A percentile compares a stretch with the other conserved stretches of the same genome.
Evolutionary conservation across 257 asterid genomes (phyloP).

Genomic region (Forsythia viridissima): DNA sequence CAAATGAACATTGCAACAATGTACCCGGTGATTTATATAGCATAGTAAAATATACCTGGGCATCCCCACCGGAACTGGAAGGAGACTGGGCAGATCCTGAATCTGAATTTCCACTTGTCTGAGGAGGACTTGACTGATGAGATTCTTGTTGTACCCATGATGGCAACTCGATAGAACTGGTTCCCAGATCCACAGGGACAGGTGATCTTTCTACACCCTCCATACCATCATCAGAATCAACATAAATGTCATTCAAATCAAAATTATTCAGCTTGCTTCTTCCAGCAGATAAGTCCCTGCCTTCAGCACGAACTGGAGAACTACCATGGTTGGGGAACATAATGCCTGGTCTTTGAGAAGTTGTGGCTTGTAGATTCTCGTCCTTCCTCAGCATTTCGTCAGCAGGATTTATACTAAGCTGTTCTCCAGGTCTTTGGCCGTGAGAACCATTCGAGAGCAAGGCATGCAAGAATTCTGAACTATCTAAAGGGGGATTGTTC

Average conservation of each 20-base stretch:
- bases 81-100: slow-evolving; percentile 84
- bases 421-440: slow-evolving; percentile 32
- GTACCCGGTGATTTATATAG: slow-evolving; percentile 1
- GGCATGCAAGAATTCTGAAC: slow-evolving; percentile 41
- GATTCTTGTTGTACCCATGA: slow-evolving; percentile 73
- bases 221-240: slow-evolving; percentile 71
- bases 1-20: background rate
- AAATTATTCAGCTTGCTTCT: slow-evolving; percentile 63
- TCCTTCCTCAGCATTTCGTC: slow-evolving; percentile 41
- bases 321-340: slow-evolving; percentile 37
- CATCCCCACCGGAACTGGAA: slow-evolving; percentile 77
- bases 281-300: slow-evolving; percentile 48
- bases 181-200: slow-evolving; percentile 42
- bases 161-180: slow-evolving; percentile 51
- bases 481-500: slow-evolving; percentile 43
- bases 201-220: slow-evolving; percentile 65
- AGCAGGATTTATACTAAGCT: slow-evolving; percentile 30
- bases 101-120: slow-evolving; percentile 76
- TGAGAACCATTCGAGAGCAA: slow-evolving; percentile 54
- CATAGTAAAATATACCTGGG: slow-evolving; percentile 52
- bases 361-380: slow-evolving; percentile 27
- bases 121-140: slow-evolving; percentile 83
- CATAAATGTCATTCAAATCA: slow-evolving; percentile 71
- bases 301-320: slow-evolving; percentile 49
- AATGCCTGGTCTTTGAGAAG: slow-evolving; percentile 48